Base-by-base conservation (phyloP, 108 stramenopile species). In the Seminavis robusta region DNA sequence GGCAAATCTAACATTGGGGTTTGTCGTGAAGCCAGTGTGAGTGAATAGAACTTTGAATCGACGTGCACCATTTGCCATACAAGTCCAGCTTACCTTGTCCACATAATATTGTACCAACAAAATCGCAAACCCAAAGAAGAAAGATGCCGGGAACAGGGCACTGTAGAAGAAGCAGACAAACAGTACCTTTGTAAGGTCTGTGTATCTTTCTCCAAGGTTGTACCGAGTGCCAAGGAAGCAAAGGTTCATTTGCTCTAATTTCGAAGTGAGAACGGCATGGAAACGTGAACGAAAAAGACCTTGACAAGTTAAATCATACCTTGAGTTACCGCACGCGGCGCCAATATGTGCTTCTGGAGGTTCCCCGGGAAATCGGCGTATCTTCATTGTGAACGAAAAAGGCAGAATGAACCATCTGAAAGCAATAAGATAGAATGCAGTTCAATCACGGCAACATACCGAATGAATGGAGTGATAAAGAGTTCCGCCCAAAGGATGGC, bases 131-230 rank as follows among this genome's bases (percentile, higher is more conserved):
- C 87, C 81, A 37, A 81, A 72, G 47, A 91, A 77, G 46, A 79
- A 87, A 4, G 67, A 56, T 10, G 76, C 31, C 11, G 90, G 90
- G 53, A 73, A 69, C 20, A 86, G 54, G 17, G 86, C 73, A 11
- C 84, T 76, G 47, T 86, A 92, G 74, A 86, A 88, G 41, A 84
- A 83, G 42, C 64, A 69, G 1, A 92, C 61, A 44, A 92, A 79
- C 34, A 92, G 52, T 29, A 87, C 63, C 39, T 90, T 86, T 23
- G 88, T 80, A n/a, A 85, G 63, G 46, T 85, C 79, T 6, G 88
- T 89, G 50, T 83, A 89, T 11, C 81, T 49, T 48, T 89, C 88
- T 16, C 74, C 81, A 0, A 89, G 57, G 24, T 82, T 80, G 51
- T 78, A 89, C 30, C 33, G 63, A 15, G 83, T 85, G 7, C 90